A percentile compares a stretch with the other conserved stretches of the same genome.
These are phyloP conservation scores for Sphagnum magellanicum DNA, from an alignment of 228 moss, liverwort and hornwort genomes.

Conservation along the genomic window DNA sequence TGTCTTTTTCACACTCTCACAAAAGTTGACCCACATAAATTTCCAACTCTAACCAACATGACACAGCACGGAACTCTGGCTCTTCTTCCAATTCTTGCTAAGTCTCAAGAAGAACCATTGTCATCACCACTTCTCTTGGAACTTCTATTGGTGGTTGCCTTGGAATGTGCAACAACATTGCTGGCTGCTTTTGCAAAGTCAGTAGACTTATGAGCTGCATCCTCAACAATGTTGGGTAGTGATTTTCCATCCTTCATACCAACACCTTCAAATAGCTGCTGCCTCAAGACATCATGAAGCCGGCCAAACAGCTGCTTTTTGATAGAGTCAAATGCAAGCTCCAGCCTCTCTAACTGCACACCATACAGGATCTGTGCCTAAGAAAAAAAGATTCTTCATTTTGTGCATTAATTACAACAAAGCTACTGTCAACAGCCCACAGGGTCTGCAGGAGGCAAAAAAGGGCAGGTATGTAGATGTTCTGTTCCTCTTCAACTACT, in stretches of 20 bases:
- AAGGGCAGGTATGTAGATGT: too few relatives aligned
- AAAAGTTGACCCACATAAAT: too few relatives aligned
- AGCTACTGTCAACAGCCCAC: too few relatives aligned
- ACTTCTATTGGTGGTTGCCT: not conserved
- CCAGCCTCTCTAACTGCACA: constrained; percentile 60
- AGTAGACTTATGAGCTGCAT: not conserved
- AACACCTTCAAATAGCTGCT: constrained; percentile 32
- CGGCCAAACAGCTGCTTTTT: constrained; percentile 56
- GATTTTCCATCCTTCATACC: not conserved
- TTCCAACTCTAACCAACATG: not conserved
- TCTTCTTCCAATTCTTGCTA: not conserved
- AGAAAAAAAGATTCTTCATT: not conserved
- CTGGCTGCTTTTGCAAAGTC: not conserved
- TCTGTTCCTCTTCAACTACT: too few relatives aligned
- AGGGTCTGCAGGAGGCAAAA: too few relatives aligned
- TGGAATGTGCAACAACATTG: not conserved
- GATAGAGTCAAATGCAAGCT: constrained; percentile 51
- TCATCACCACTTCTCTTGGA: not conserved
- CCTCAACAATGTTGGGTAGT: not conserved
- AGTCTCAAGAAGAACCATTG: not conserved
- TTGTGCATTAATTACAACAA: not conserved
- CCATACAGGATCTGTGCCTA: too few relatives aligned
- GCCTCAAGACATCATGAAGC: constrained; percentile 49
- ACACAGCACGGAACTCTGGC: not conserved
- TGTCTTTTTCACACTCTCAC: not conserved